A percentile compares a stretch with the other conserved stretches of the same genome.
These are phyloP conservation scores for Rhinocladiella mackenziei DNA, from an alignment of 2,329 filamentous ascomycete genomes.

Conservation along the genomic window DNA sequence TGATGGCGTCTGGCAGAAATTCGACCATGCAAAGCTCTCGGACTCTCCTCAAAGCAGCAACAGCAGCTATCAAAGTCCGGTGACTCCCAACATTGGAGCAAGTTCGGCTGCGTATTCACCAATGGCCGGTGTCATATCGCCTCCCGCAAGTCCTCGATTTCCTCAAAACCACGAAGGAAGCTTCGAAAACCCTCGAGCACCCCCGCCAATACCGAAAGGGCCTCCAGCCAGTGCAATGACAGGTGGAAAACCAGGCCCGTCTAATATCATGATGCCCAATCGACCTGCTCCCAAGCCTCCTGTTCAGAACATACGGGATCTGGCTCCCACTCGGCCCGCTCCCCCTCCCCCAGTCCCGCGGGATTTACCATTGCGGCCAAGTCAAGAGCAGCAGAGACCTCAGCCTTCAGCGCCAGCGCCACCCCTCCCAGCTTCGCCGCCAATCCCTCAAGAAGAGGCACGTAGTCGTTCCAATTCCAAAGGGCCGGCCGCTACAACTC, in stretches of 20 bases:
- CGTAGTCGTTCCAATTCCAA: constrained; percentile 65
- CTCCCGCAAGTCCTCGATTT: constrained; percentile 79
- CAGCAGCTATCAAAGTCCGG: constrained; percentile 24
- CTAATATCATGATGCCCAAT: constrained; percentile 63
- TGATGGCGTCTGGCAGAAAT: constrained; percentile 91
- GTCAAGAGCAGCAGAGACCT: constrained; percentile 10
- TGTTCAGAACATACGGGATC: constrained; percentile 37
- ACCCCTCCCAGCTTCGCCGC: constrained; percentile 50
- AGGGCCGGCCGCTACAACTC: constrained; percentile 7
- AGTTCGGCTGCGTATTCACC: constrained; percentile 48
- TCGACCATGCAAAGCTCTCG: constrained; percentile 72
- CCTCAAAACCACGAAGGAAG: constrained; percentile 85
- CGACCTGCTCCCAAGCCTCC: constrained; percentile 88
- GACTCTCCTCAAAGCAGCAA: constrained; percentile 30
- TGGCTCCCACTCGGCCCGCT: constrained; percentile 41
- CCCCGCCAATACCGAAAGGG: constrained; percentile 73
- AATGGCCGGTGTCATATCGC: constrained; percentile 63
- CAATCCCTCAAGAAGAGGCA: constrained; percentile 64
- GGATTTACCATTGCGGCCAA: constrained; percentile 17
- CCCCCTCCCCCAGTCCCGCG: constrained; percentile 31
- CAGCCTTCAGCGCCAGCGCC: constrained; percentile 38
- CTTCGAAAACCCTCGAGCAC: constrained; percentile 93
- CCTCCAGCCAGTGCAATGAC: constrained; percentile 36
- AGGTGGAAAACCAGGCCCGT: constrained; percentile 50
- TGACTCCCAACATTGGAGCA: constrained; percentile 37